Evolutionary conservation across 768 basidiomycete genomes (phyloP).

Genomic region (Psilocybe azurescens): DNA sequence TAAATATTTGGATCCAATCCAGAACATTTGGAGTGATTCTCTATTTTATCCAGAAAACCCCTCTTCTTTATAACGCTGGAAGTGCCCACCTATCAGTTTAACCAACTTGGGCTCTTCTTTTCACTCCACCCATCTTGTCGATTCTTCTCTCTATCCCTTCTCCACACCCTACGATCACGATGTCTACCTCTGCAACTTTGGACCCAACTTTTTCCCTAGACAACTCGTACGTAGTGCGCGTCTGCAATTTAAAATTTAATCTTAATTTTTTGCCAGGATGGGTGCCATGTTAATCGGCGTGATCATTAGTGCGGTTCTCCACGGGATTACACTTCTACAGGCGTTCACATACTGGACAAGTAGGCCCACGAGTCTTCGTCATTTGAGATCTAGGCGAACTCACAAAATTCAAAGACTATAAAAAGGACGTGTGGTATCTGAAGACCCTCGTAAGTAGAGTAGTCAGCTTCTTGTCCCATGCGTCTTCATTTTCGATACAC

Average conservation of each 20-base stretch:
- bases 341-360: constrained; percentile 52
- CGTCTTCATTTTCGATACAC: neutral
- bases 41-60: neutral
- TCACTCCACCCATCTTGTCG: neutral
- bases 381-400: neutral
- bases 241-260: neutral
- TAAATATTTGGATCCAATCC: neutral
- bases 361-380: constrained; percentile 16
- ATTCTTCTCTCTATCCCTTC: constrained; percentile 4
- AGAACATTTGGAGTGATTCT: neutral
- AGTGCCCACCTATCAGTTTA: neutral
- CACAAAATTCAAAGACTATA: constrained; percentile 32
- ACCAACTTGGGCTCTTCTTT: neutral
- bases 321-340: constrained; percentile 52
- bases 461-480: neutral
- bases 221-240: constrained; percentile 32
- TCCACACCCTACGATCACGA: constrained; percentile 1
- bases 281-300: constrained; percentile 51
- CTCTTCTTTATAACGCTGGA: neutral
- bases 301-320: constrained; percentile 40
- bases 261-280: constrained; percentile 33
- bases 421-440: constrained; percentile 45
- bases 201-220: constrained; percentile 32
- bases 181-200: constrained; percentile 33
- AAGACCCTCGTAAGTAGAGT: constrained; percentile 41